Evolutionary conservation across 2,329 filamentous ascomycete species (phyloP).

Genomic region (Talaromyces sp.): DNA sequence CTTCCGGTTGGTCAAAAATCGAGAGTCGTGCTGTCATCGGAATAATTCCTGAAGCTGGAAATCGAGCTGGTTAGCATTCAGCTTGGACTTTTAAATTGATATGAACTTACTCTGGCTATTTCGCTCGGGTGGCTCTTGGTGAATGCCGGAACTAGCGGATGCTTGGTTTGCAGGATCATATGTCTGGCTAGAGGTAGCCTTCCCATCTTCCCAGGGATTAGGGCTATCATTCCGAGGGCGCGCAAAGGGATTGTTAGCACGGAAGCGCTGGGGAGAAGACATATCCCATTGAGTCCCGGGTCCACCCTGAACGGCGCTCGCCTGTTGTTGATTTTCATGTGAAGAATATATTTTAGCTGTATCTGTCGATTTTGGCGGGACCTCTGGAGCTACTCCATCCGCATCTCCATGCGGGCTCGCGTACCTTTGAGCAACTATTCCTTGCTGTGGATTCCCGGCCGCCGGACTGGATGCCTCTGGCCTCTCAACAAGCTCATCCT

Average conservation of each 20-base stretch:
- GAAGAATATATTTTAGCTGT: constrained; percentile 9
- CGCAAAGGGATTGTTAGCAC: constrained; percentile 36
- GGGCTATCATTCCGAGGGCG: constrained; percentile 19
- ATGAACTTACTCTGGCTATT: constrained; percentile 27
- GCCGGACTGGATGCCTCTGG: constrained; percentile 8
- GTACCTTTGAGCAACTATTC: background rate
- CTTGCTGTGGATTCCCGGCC: background rate
- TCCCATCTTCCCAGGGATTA: constrained; percentile 12
- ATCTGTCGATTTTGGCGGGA: background rate
- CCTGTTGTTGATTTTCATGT: constrained; percentile 16
- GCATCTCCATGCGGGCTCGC: background rate
- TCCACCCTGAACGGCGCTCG: constrained; percentile 9
- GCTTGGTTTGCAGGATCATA: constrained; percentile 13
- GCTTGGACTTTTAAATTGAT: background rate
- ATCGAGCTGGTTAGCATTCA: background rate
- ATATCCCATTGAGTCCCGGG: constrained; percentile 17
- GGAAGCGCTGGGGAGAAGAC: constrained; percentile 22
- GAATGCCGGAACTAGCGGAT: constrained; percentile 15
- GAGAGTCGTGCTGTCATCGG: constrained; percentile 35
- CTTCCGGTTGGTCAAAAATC: constrained; percentile 25
- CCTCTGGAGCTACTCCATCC: background rate
- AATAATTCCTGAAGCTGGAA: constrained; percentile 23
- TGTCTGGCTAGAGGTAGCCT: background rate
- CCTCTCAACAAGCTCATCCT: constrained; percentile 22
- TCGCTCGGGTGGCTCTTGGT: constrained; percentile 19